Percentiles rank a stretch among this genome's conserved stretches.
These are phyloP conservation scores for Lactarius pseudohatsudake DNA, from an alignment of 768 basidiomycete species.

Conservation along the genomic window DNA sequence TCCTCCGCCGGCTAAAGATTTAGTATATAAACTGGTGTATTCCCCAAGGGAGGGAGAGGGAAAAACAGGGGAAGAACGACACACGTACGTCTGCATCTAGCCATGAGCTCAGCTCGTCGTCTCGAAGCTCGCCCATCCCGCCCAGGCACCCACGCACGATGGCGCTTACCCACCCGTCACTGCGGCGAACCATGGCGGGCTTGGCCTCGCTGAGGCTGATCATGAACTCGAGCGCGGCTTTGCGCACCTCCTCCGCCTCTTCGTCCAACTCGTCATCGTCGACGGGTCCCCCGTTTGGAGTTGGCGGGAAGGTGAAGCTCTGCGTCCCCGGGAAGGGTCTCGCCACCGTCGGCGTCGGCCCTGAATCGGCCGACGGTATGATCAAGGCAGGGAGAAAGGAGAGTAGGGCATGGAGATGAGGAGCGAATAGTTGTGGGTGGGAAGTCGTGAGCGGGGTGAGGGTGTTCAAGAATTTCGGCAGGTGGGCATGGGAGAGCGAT, in stretches of 20 bases:
- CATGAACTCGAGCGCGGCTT: slow-evolving; percentile 81
- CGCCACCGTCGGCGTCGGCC: slow-evolving; percentile 54
- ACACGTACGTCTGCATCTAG: slow-evolving; percentile 69
- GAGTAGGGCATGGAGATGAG: slow-evolving; percentile 67
- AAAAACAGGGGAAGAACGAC: neutral
- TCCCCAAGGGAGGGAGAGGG: slow-evolving; percentile 8
- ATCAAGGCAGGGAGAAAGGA: slow-evolving; percentile 70
- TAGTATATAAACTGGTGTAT: slow-evolving; percentile 9
- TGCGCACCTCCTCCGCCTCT: slow-evolving; percentile 65
- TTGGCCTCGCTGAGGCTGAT: slow-evolving; percentile 74
- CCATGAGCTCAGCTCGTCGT: slow-evolving; percentile 62
- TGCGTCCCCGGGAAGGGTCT: slow-evolving; percentile 42
- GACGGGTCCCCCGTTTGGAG: slow-evolving; percentile 36
- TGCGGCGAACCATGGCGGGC: slow-evolving; percentile 65
- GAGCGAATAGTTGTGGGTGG: slow-evolving; percentile 69
- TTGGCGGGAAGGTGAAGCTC: slow-evolving; percentile 42
- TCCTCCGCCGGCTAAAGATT: slow-evolving; percentile 56
- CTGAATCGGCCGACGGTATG: slow-evolving; percentile 58
- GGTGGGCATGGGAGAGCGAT: slow-evolving; percentile 49
- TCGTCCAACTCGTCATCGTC: slow-evolving; percentile 53
- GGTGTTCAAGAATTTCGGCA: slow-evolving; percentile 64
- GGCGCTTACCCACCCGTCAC: slow-evolving; percentile 67
- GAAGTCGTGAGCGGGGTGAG: slow-evolving; percentile 70
- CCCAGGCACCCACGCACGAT: slow-evolving; percentile 77
- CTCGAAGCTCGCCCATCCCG: slow-evolving; percentile 77